Evolutionary conservation across 2,329 filamentous ascomycete genomes (phyloP).

Genomic region (Mycocentrospora acerina): DNA sequence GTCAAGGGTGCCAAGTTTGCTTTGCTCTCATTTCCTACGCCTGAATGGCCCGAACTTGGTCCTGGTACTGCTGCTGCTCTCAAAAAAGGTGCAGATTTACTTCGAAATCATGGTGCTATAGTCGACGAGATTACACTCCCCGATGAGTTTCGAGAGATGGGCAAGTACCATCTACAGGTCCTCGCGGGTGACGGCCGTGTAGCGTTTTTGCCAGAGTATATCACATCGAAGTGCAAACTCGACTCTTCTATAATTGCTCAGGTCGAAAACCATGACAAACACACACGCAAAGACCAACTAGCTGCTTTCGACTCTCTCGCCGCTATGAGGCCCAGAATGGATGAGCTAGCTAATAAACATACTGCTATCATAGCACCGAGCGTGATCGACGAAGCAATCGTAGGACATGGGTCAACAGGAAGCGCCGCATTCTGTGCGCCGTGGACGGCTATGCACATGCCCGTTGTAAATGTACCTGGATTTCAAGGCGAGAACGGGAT

Average conservation of each 20-base stretch:
- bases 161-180: constrained; percentile 56
- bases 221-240: constrained; percentile 51
- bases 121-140: constrained; percentile 60
- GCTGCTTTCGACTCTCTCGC: constrained; percentile 59
- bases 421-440: constrained; percentile 54
- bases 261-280: constrained; percentile 51
- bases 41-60: constrained; percentile 51
- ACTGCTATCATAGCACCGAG: constrained; percentile 61
- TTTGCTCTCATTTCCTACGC: constrained; percentile 51
- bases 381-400: constrained; percentile 60
- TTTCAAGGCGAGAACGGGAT: constrained; percentile 59
- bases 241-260: constrained; percentile 49
- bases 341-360: constrained; percentile 55
- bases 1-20: constrained; percentile 55
- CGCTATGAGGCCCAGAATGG: constrained; percentile 55
- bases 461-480: constrained; percentile 65
- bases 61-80: constrained; percentile 41
- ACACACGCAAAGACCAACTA: constrained; percentile 52
- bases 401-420: constrained; percentile 57
- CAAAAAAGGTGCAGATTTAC: constrained; percentile 34
- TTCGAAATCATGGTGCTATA: constrained; percentile 52
- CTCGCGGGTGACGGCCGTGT: constrained; percentile 56
- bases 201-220: constrained; percentile 58
- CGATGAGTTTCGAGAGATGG: constrained; percentile 50
- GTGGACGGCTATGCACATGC: constrained; percentile 61